Evolutionary conservation across 805 yeast species (phyloP), one percentile per base, ranked within the genome.

Genomic region (Pichia occidentalis): DNA sequence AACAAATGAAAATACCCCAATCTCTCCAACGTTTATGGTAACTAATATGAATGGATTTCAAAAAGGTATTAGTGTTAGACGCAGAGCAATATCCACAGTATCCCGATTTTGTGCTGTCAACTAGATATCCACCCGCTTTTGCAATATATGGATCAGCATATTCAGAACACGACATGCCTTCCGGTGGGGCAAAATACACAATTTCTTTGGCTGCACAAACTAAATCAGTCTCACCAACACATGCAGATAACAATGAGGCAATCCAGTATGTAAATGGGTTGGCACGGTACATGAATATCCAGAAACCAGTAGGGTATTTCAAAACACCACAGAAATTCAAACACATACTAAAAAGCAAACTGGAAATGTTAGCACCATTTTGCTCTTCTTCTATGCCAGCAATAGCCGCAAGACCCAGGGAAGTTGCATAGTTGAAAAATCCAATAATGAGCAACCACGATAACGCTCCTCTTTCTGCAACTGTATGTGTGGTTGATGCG

Each of bases 281-380:
- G 14, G 67, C 71, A 54, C 87, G 67, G 67, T 80, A 82, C 85
- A 82, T 77, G 67, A 80, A 82, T 30, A 71, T 64, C 87, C 88
- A 75, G 67, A 84, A 84, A n/a, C 85, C 76, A 14, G 64, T 53
- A 30, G 76, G 71, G 18, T 73, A 64, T 12, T 73, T 76, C 63
- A 84, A 63, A 30, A 80, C 85, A 69, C 95, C 95, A 69, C 86
- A 80, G 73, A 83, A 81, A 38, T 73, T 71, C 61, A 84, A 63
- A 27, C 75, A 65, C 67, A 80, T 60, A 2, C 82, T 74, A 59
- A 76, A 80, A 44, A 77, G 52, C 49, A 81, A 51, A 25, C 72
- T 63, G 1, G 75, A 70, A 39, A 77, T 43, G 48, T 77, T 76
- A 43, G 81, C 85, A 33, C 84, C 87, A 49, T 77, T 75, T 39